A percentile compares a stretch with the other conserved stretches of the same genome.
Evolutionary conservation across 2,329 filamentous ascomycete genomes (phyloP).

Genomic region (Fusarium graminum): DNA sequence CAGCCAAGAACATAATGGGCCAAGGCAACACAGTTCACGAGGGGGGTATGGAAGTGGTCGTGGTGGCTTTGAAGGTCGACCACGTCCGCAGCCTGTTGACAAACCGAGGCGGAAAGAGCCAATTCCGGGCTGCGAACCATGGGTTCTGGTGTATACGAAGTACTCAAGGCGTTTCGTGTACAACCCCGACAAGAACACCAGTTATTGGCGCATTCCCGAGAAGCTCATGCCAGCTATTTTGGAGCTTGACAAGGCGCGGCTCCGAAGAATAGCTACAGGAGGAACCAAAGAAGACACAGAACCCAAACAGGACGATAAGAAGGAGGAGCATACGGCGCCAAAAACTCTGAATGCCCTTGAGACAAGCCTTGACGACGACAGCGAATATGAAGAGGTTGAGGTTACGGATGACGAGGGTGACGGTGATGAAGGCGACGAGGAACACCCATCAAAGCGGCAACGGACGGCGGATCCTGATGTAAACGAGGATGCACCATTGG

Average conservation of each 20-base stretch:
- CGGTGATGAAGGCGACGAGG: conserved; percentile 52
- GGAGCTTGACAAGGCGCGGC: conserved; percentile 78
- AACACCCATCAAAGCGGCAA: conserved; percentile 72
- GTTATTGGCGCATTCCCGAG: conserved; percentile 94
- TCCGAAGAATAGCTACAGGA: conserved; percentile 67
- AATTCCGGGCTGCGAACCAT: conserved; percentile 86
- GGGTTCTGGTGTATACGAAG: conserved; percentile 94
- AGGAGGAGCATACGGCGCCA: neutral
- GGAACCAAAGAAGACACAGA: conserved; percentile 48
- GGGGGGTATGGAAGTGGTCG: conserved; percentile 54
- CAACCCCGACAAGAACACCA: conserved; percentile 86
- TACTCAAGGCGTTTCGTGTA: conserved; percentile 90
- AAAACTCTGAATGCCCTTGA: conserved; percentile 5
- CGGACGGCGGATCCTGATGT: conserved; percentile 70
- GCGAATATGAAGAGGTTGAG: conserved; percentile 67
- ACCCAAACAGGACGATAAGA: conserved; percentile 19
- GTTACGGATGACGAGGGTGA: conserved; percentile 65
- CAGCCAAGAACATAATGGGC: conserved; percentile 57
- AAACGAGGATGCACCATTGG: conserved; percentile 68
- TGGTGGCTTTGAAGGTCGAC: conserved; percentile 68
- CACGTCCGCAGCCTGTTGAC: conserved; percentile 78
- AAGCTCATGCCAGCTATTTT: conserved; percentile 84
- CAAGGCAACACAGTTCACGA: conserved; percentile 50
- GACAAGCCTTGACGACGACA: conserved; percentile 60
- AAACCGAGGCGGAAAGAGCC: conserved; percentile 82